Percentiles rank a stretch among this genome's conserved stretches.
Evolutionary conservation across 805 yeast species (phyloP).

Genomic region (Scheffersomyces spartinae): DNA sequence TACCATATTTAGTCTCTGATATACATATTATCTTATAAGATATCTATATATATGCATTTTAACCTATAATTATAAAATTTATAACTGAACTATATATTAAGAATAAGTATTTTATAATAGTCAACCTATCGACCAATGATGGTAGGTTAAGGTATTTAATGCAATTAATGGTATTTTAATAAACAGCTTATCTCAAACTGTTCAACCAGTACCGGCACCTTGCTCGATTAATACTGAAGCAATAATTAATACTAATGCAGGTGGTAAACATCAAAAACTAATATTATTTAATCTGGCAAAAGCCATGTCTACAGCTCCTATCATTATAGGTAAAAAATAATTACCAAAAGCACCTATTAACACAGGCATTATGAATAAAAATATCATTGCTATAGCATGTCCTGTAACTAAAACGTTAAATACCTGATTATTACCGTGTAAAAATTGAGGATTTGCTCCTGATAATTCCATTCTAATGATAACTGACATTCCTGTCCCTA

Average conservation of each 20-base stretch:
- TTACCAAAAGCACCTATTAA: slow-evolving; percentile 11
- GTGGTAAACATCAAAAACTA: slow-evolving; percentile 9
- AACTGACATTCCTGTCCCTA: slow-evolving; percentile 12
- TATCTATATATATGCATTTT: no score
- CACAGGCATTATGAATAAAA: slow-evolving; percentile 13
- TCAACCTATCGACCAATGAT: no score
- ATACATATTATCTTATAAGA: no score
- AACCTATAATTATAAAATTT: no score
- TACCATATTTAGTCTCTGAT: no score
- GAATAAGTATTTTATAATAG: no score
- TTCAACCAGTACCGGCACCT: slow-evolving; percentile 8
- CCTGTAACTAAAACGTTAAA: slow-evolving; percentile 12
- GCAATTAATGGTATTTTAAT: no score
- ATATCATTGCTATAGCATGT: slow-evolving; percentile 12
- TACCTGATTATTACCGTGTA: slow-evolving; percentile 11
- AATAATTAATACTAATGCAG: slow-evolving; percentile 8
- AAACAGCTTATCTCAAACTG: no score
- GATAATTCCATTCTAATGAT: slow-evolving; percentile 13
- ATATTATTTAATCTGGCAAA: slow-evolving; percentile 10
- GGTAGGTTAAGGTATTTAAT: no score
- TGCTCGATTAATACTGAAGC: slow-evolving; percentile 7
- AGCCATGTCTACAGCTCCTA: slow-evolving; percentile 11
- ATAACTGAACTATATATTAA: no score
- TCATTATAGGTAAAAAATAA: slow-evolving; percentile 10
- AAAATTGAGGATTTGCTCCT: slow-evolving; percentile 10